Percentiles rank a stretch among this genome's conserved stretches.
Evolutionary conservation across 192 early-diverging fungal genomes (phyloP).

Genomic region (Lobosporangium transversale): DNA sequence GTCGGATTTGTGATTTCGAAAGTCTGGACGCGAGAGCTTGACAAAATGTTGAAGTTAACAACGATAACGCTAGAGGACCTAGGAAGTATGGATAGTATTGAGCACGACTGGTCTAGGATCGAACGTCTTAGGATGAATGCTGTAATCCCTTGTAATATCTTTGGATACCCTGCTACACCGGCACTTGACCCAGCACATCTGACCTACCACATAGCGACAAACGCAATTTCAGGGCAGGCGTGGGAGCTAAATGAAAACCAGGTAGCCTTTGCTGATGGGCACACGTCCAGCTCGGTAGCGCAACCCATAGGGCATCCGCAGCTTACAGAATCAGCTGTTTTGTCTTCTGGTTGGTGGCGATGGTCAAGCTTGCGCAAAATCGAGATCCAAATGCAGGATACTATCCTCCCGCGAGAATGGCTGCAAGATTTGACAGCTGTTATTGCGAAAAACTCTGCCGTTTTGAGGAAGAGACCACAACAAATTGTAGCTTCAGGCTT

Average conservation of each 20-base stretch:
- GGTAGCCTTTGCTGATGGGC: not conserved
- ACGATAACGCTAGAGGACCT: conserved; percentile 14
- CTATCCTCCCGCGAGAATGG: conserved; percentile 14
- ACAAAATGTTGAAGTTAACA: conserved; percentile 11
- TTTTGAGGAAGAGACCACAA: too few species aligned
- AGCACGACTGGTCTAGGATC: conserved; percentile 19
- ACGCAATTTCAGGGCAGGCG: not conserved
- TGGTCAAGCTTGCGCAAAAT: conserved; percentile 12
- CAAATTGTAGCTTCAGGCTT: too few species aligned
- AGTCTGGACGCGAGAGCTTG: conserved; percentile 24
- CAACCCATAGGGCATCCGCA: not conserved
- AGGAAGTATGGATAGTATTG: conserved; percentile 7
- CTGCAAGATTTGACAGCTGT: conserved; percentile 3
- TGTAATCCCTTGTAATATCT: conserved; percentile 9
- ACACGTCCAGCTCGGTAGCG: not conserved
- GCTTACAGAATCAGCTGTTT: not conserved
- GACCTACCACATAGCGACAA: not conserved
- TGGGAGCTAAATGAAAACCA: not conserved
- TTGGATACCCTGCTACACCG: not conserved
- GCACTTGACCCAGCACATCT: not conserved
- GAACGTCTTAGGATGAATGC: conserved; percentile 3
- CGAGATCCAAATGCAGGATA: conserved; percentile 1
- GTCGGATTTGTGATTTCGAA: conserved; percentile 17
- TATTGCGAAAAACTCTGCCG: not conserved
- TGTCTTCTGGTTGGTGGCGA: conserved; percentile 17